Base-by-base conservation (phyloP, 768 basidiomycete species). In the Termitomyces sp. region DNA sequence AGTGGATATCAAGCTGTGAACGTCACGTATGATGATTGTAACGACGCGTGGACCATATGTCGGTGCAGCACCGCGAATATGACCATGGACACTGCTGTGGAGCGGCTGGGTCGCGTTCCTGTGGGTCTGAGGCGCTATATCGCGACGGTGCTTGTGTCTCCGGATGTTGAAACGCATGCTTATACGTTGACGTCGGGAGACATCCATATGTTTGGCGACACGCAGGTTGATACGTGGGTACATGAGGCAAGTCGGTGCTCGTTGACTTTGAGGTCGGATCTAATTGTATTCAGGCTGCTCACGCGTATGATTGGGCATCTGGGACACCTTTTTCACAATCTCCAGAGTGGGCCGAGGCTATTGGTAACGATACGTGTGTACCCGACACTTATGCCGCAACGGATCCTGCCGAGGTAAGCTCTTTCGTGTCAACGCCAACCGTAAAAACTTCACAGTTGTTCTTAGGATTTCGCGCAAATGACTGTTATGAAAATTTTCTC, bases 141-240 rank as follows among this genome's bases (percentile, higher is more conserved):
- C 16, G 67, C 50, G 3, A 68, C 63, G 5, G 60, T 72, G 16
- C 14, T 70, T 18, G 56, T 71, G 26, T 28, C 65, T 18, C 62
- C 66, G 12, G 64, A 63, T 16, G 50, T 53, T 4, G 61, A 60
- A 18, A 62, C 61, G 1, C 64, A 65, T 52, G 73, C 72, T 61
- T 72, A 73, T 53, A 70, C 71, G 9, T 44, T 74, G 38, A 69
- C 70, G n/a, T 69, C 58, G 8, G 73, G 72, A 1, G 70, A 72
- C 48, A 65, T 68, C 10, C 71, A 73, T 59, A 59, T 72, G 35
- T 73, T 73, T 53, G 72, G 69, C 1, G 66, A 68, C 46, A 52
- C 63, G 9, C 50, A 41, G 23, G 61, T 70, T 57, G 59, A 73
- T 32, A 57, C 65, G 12, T 72, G 72, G 72, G 54, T 73, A 12